phyloP scores from a whole-genome alignment of 192 early-diverging fungal genomes.

The Entomortierella chlamydospora region DNA sequence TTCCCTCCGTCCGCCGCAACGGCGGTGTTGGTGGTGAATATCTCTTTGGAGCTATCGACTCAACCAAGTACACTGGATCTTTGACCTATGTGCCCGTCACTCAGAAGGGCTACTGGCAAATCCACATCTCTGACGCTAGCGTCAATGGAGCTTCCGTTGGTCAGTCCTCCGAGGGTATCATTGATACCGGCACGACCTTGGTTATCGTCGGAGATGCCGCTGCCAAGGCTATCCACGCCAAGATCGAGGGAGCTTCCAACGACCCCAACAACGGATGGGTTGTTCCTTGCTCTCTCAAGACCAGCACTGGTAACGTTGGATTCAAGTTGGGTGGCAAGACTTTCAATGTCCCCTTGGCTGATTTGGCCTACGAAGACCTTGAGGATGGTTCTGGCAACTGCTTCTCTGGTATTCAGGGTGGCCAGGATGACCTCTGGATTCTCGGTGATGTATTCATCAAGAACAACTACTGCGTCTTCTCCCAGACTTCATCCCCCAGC shows the following conservation, averaged over 20 bases:
- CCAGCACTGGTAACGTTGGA: slow-evolving; percentile 17
- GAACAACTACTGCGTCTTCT: slow-evolving; percentile 59
- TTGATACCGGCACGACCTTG: slow-evolving; percentile 76
- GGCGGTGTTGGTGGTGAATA: not conserved
- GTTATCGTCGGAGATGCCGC: slow-evolving; percentile 64
- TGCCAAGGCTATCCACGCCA: slow-evolving; percentile 61
- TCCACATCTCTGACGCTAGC: slow-evolving; percentile 56
- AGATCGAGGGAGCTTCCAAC: slow-evolving; percentile 11
- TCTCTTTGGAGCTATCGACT: no score
- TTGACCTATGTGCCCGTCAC: slow-evolving; percentile 66
- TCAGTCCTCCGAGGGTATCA: slow-evolving; percentile 51
- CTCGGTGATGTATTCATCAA: slow-evolving; percentile 60
- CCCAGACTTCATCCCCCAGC: slow-evolving; percentile 25
- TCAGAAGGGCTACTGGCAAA: slow-evolving; percentile 67
- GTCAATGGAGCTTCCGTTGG: slow-evolving; percentile 53
- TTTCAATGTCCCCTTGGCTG: slow-evolving; percentile 43
- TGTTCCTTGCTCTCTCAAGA: slow-evolving; percentile 22
- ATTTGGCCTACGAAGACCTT: slow-evolving; percentile 46
- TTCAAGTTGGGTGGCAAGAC: slow-evolving; percentile 52
- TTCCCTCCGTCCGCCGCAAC: no score
- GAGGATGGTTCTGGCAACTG: slow-evolving; percentile 2
- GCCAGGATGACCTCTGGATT: slow-evolving; percentile 31
- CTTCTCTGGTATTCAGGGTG: slow-evolving; percentile 26
- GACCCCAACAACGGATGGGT: slow-evolving; percentile 25
- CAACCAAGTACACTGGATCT: no score